Base-by-base conservation (phyloP, 495 filamentous ascomycete genomes). In the Daldinia concentrica region DNA sequence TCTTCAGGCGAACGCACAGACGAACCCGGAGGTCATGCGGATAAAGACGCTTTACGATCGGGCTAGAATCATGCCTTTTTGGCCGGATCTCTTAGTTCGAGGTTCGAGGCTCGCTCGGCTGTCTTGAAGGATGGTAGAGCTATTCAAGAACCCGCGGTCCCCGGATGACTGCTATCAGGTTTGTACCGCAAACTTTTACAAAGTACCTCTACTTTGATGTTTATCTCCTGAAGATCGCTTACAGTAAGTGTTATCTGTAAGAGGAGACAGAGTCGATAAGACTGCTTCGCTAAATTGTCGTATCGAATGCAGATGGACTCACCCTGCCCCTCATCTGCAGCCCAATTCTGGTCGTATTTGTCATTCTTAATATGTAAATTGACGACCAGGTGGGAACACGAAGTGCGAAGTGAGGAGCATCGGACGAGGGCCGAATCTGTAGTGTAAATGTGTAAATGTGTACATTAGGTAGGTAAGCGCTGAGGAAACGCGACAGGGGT, bases 341-440 rank as follows among this genome's bases (percentile, higher is more conserved):
- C 34, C 34, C 39, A 29, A 24, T 29, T 22, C 43, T 37, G 32
- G 48, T 69, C 56, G 55, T 61, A 64, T 59, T 48, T 51, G 55
- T 51, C 54, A 70, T 57, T 57, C 56, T 24, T 24, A 24, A 24
- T 48, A 48, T 48, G 43, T 24, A 48, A 48, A 22, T 72, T 57
- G 52, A 63, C 52, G 59, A 57, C 64, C 58, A 64, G 17, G 54
- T 64, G 64, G 60, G 63, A 72, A 72, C 64, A 72, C 69, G 69
- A 72, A 67, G 60, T 64, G 55, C 69, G 69, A 72, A 72, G 64
- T 64, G 55, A 72, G 56, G 64, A 63, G 58, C 37, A 55, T 54
- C 57, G 61, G 62, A 65, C 29, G 56, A 73, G 62, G 26, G 12
- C 14, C 43, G 19, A 48, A 24, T 24, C 17, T 7, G 51, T 30